These are phyloP conservation scores for Scheffersomyces insectosa DNA, from an alignment of 1,139 yeast genomes.

Conservation along the genomic window DNA sequence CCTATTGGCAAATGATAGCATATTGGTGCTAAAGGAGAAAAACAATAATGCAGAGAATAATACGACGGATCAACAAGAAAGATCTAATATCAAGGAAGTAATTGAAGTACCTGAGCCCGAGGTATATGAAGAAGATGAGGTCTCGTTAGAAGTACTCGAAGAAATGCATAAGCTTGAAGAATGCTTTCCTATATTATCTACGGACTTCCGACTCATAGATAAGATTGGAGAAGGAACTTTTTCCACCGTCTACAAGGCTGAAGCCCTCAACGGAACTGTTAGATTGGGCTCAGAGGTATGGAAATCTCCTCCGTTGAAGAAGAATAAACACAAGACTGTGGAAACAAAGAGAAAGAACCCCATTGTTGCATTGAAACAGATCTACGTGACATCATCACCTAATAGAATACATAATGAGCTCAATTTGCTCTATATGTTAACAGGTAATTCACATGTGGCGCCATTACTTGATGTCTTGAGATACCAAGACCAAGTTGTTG, in stretches of 20 bases:
- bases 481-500: slow-evolving; percentile 86
- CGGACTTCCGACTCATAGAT: slow-evolving; percentile 66
- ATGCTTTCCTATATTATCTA: slow-evolving; percentile 62
- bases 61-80: neutral
- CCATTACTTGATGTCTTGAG: slow-evolving; percentile 88
- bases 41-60: neutral
- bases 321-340: slow-evolving; percentile 10
- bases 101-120: neutral
- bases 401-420: slow-evolving; percentile 86
- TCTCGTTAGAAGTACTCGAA: slow-evolving; percentile 53
- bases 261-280: slow-evolving; percentile 55
- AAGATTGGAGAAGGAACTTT: slow-evolving; percentile 97
- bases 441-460: slow-evolving; percentile 75
- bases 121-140: slow-evolving; percentile 42
- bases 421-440: slow-evolving; percentile 65
- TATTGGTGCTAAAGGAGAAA: neutral
- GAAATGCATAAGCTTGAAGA: slow-evolving; percentile 67
- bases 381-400: slow-evolving; percentile 94
- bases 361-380: slow-evolving; percentile 87
- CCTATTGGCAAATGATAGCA: too few relatives aligned
- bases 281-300: slow-evolving; percentile 42
- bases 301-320: slow-evolving; percentile 48
- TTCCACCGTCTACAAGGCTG: slow-evolving; percentile 87
- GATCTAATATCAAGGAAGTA: neutral
- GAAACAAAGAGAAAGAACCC: slow-evolving; percentile 37